A percentile compares a stretch with the other conserved stretches of the same genome.
Evolutionary conservation across 441 rosid genomes (phyloP).

Genomic region (Kokia cookei): DNA sequence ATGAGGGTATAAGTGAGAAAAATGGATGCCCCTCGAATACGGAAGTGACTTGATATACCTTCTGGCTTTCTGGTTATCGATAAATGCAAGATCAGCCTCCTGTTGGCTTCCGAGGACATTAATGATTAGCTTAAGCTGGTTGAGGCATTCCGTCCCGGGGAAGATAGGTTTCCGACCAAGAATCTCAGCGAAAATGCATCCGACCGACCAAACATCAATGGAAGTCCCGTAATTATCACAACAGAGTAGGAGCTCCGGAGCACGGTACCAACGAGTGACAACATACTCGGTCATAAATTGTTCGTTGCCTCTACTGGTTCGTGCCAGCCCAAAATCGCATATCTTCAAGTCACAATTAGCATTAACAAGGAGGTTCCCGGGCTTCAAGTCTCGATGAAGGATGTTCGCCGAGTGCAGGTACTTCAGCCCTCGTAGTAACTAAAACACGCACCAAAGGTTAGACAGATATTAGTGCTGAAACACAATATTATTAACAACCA

Average conservation of each 20-base stretch:
- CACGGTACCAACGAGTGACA: slow-evolving; percentile 60
- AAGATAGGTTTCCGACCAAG: slow-evolving; percentile 51
- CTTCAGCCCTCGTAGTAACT: slow-evolving; percentile 38
- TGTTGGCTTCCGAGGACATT: slow-evolving; percentile 45
- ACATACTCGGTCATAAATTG: slow-evolving; percentile 63
- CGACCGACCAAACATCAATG: slow-evolving; percentile 59
- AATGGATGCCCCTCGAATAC: slow-evolving; percentile 38
- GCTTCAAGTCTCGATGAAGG: slow-evolving; percentile 53
- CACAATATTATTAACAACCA: not conserved
- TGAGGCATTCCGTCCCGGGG: slow-evolving; percentile 46
- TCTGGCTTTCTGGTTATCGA: slow-evolving; percentile 46
- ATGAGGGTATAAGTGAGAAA: slow-evolving; percentile 46
- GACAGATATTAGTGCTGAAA: slow-evolving; percentile 1
- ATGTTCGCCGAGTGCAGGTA: slow-evolving; percentile 55
- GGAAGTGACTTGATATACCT: slow-evolving; percentile 53
- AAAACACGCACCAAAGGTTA: not conserved
- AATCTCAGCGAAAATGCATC: slow-evolving; percentile 62
- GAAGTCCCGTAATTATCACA: slow-evolving; percentile 59
- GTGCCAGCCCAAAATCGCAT: slow-evolving; percentile 56
- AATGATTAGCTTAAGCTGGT: slow-evolving; percentile 48
- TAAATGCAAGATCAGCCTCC: slow-evolving; percentile 44
- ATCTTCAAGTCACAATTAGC: slow-evolving; percentile 53
- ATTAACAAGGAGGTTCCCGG: slow-evolving; percentile 46
- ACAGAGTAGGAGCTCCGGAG: slow-evolving; percentile 63
- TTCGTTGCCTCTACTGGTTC: slow-evolving; percentile 54